These are phyloP conservation scores for Penicillium sp. DNA, from an alignment of 2,329 filamentous ascomycete genomes.

Conservation along the genomic window DNA sequence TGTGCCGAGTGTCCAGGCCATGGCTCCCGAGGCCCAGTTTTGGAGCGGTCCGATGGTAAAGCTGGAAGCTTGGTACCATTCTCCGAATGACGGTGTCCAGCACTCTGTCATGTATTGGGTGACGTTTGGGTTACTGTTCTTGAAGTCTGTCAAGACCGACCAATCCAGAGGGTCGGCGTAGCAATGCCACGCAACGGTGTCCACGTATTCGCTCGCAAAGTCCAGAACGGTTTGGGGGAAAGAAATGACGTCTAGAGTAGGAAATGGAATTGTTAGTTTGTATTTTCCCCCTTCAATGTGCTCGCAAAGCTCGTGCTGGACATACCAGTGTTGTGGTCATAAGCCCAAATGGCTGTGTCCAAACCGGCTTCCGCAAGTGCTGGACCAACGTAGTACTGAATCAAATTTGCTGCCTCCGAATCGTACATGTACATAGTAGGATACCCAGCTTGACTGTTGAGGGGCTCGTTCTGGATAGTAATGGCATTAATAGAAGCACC, in stretches of 20 bases:
- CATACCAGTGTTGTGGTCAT: constrained; percentile 10
- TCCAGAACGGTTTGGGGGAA: constrained; percentile 5
- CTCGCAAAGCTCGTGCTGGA: not conserved
- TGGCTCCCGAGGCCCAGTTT: constrained; percentile 11
- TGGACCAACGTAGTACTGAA: constrained; percentile 5
- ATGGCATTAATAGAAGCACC: constrained; percentile 11
- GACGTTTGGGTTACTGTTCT: constrained; percentile 3
- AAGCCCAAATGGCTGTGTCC: constrained; percentile 5
- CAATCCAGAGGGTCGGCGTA: constrained; percentile 1
- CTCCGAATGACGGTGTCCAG: constrained; percentile 2
- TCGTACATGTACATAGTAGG: constrained; percentile 11
- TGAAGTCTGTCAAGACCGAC: constrained; percentile 7
- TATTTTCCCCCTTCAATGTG: not conserved
- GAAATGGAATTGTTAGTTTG: not conserved
- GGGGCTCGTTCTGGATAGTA: constrained; percentile 8
- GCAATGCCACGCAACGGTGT: constrained; percentile 12
- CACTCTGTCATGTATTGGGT: constrained; percentile 13
- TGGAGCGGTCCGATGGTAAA: constrained; percentile 8
- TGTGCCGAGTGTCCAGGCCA: constrained; percentile 8
- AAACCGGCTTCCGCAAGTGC: constrained; percentile 10
- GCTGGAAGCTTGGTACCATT: constrained; percentile 2
- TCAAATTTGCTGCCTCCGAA: constrained; percentile 3
- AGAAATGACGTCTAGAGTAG: not conserved
- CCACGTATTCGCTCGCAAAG: constrained; percentile 6
- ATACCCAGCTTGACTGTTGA: constrained; percentile 4